Conservation (phyloP, 2,329 filamentous ascomycete genomes). For the Clarireedia hainanense region DNA sequence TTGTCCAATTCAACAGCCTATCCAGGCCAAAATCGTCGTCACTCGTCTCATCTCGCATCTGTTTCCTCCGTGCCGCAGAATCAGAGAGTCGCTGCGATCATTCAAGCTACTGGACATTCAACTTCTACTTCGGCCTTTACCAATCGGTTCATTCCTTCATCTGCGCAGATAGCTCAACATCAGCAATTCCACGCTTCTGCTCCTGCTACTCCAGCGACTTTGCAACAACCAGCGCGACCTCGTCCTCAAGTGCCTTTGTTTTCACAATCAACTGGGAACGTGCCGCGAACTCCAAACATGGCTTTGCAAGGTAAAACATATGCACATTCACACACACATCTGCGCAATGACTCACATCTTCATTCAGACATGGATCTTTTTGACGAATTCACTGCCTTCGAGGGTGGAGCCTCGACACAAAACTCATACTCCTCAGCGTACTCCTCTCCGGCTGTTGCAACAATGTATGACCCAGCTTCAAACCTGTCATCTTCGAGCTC, state of each 20-base stretch:
- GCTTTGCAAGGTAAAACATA: conserved; percentile 44
- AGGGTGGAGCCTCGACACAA: conserved; percentile 29
- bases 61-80: conserved; percentile 42
- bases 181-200: conserved; percentile 60
- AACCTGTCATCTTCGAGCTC: conserved; percentile 35
- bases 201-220: conserved; percentile 49
- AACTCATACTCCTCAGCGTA: conserved; percentile 24
- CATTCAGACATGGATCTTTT: conserved; percentile 45
- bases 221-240: conserved; percentile 46
- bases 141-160: conserved; percentile 48
- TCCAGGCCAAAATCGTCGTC: conserved; percentile 39
- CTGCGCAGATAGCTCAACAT: conserved; percentile 41
- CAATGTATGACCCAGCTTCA: conserved; percentile 43
- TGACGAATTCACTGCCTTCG: conserved; percentile 51
- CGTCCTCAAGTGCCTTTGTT: conserved; percentile 69
- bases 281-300: conserved; percentile 41
- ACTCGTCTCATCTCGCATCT: conserved; percentile 46
- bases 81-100: conserved; percentile 50
- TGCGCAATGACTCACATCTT: conserved; percentile 23
- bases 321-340: conserved; percentile 13
- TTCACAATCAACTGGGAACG: conserved; percentile 48
- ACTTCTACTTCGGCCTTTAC: conserved; percentile 45
- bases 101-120: conserved; percentile 49
- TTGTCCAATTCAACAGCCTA: conserved; percentile 29
- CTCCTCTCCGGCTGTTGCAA: conserved; percentile 30